phyloP scores from a whole-genome alignment of 805 yeast species.

The Yamadazyma nakazawae region DNA sequence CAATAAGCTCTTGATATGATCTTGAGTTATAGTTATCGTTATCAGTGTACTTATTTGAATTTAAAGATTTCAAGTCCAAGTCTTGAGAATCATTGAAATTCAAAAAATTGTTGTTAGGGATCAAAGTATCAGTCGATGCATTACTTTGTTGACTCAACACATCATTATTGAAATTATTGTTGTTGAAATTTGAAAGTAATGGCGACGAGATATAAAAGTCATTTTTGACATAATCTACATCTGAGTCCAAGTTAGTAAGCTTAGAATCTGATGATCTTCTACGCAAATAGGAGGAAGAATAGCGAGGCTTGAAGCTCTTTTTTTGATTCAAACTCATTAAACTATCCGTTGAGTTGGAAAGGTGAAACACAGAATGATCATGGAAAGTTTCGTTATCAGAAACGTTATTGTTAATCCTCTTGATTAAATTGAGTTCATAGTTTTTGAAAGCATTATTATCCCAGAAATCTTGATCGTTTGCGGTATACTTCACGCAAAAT shows the following conservation, averaged over 20 bases:
- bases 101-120: conserved; percentile 7
- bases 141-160: not conserved
- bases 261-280: conserved; percentile 29
- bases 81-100: conserved; percentile 1
- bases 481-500: conserved; percentile 57
- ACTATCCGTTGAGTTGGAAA: conserved; percentile 1
- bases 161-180: not conserved
- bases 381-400: not conserved
- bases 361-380: conserved; percentile 4
- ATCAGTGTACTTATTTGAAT: conserved; percentile 5
- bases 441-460: conserved; percentile 67
- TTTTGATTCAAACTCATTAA: conserved; percentile 1
- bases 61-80: conserved; percentile 8
- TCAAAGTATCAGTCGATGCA: conserved; percentile 9
- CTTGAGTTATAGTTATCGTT: conserved; percentile 28
- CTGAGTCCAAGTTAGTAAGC: conserved; percentile 6
- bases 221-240: conserved; percentile 31
- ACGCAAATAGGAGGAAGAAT: conserved; percentile 36
- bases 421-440: conserved; percentile 50
- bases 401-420: conserved; percentile 9
- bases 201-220: conserved; percentile 38
- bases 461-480: conserved; percentile 60
- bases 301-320: conserved; percentile 27
- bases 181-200: conserved; percentile 21
- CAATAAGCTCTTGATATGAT: conserved; percentile 54